Evolutionary conservation across 2,329 filamentous ascomycete species (phyloP), one percentile per base, ranked within the genome.

Genomic region (Penicillium sp.): DNA sequence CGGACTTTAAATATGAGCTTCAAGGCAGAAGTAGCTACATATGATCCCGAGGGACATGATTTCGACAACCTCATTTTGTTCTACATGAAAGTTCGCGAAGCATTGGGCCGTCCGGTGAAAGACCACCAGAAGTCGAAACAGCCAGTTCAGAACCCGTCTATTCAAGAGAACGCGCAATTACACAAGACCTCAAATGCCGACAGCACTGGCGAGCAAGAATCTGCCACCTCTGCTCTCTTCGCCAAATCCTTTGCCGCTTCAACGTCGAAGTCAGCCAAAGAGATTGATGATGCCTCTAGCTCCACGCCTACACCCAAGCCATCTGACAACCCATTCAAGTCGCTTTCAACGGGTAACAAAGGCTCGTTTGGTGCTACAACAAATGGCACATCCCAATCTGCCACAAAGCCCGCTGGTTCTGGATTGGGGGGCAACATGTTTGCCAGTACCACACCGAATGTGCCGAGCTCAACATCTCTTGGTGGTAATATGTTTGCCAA

Each of bases 11-110:
- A 67, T 37, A 46, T 54, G 20, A 51, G 47, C 13, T 63, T 68
- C 42, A 54, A 64, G 37, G 51, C 52, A 6, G 50, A 59, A 30
- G 33, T 68, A 8, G 47, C 55, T 8, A 44, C 47, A 3, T 42
- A 59, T 15, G 52, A 67, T 39, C 59, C 64, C 4, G 44, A 51
- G 11, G 54, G 35, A 2, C 45, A 64, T 30, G 54, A 59, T 30
- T 62, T 68, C 32, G 64, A 67, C 37, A 43, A 49, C 11, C 23
- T 64, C 22, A 50, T 69, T 17, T 45, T 60, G 4, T 60, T 60
- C 35, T 69, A 68, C 42, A 47, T 64, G 34, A 57, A 56, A 30
- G 52, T 62, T 35, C 64, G 66, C 30, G 58, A 61, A 12, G 55
- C 56, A 2, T 56, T 69, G 31, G 64, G 62, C 18, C 51, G 51